Evolutionary conservation across 2,329 filamentous ascomycete species (phyloP), one percentile per base, ranked within the genome.

Genomic region (Westerdykella ornata): DNA sequence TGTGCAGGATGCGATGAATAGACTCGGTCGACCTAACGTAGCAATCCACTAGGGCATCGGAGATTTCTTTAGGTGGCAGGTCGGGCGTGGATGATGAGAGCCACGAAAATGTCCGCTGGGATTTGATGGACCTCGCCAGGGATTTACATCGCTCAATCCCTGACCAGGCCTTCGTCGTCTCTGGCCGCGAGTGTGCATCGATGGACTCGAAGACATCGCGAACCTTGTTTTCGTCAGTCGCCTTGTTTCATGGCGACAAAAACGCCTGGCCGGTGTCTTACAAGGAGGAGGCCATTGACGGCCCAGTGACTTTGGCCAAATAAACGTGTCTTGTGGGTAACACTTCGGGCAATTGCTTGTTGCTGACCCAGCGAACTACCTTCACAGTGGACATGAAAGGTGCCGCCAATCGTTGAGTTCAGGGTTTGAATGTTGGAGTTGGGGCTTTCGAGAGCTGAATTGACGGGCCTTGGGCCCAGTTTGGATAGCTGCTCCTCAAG

Each of bases 271-370:
- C 32, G 16, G 32, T n/a, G 22, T 45, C 69, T 55, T 51, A 78
- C 74, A 34, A 75, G 47, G 0, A 63, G 50, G 9, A 74, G 56
- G 2, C 66, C 67, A 44, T 73, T 76, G n/a, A 77, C 22, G 22
- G 22, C 68, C 71, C 75, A 80, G 50, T 79, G 75, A 20, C 74
- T 78, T 51, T 72, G 72, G 1, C 77, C 78, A 50, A 79, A 76
- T 1, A 80, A 53, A 0, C 77, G 68, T 0, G 71, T 73, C 51
- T 81, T 82, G 46, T 78, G 74, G 15, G 70, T 66, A 7, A 76
- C 59, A n/a, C 68, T 68, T 6, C 70, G 69, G 1, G 59, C 62
- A 0, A 71, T 63, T 0, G 54, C 51, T 2, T 62, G 54, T 11
- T 47, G 34, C 17, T 67, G 54, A 7, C 64, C 61, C 3, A 57